phyloP scores from a whole-genome alignment of 116 monocot genomes.

The Cymodocea nodosa region DNA sequence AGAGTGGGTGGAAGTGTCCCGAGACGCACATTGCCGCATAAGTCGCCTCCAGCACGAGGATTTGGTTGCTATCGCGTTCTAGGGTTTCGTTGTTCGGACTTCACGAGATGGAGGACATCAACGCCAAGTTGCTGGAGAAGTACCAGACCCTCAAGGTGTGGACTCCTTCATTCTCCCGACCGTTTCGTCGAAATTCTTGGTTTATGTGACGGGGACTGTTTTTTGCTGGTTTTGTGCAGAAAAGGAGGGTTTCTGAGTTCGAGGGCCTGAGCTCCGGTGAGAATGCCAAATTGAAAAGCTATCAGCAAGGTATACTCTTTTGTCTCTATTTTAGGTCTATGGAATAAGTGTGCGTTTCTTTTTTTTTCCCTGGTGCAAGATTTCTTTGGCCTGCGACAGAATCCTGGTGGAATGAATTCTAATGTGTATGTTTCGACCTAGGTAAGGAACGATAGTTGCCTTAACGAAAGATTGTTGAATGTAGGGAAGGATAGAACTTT shows the following conservation, averaged over 20 bases:
- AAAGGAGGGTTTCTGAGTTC: conserved; percentile 1
- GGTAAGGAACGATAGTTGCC: no score
- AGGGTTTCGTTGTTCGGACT: not conserved
- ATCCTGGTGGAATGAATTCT: no score
- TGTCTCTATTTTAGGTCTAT: not conserved
- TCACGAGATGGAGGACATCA: not conserved
- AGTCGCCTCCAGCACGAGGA: no score
- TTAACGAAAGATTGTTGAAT: no score
- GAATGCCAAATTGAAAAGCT: conserved; percentile 1
- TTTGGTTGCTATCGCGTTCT: not conserved
- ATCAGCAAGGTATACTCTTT: conserved; percentile 1
- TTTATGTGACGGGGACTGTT: not conserved
- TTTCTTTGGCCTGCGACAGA: not conserved
- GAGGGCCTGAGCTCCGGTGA: not conserved
- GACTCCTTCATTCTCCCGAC: not conserved
- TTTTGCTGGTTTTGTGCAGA: conserved; percentile 2
- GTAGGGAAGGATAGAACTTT: no score
- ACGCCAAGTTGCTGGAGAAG: not conserved
- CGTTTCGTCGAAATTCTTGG: not conserved
- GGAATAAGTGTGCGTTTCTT: no score
- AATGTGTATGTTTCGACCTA: no score
- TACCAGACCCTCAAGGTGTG: conserved; percentile 3
- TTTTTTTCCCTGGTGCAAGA: not conserved
- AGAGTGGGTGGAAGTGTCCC: no score
- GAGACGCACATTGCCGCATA: no score